Base-by-base conservation (phyloP, 2,329 filamentous ascomycete genomes). In the Dactylellina parvicollis region DNA sequence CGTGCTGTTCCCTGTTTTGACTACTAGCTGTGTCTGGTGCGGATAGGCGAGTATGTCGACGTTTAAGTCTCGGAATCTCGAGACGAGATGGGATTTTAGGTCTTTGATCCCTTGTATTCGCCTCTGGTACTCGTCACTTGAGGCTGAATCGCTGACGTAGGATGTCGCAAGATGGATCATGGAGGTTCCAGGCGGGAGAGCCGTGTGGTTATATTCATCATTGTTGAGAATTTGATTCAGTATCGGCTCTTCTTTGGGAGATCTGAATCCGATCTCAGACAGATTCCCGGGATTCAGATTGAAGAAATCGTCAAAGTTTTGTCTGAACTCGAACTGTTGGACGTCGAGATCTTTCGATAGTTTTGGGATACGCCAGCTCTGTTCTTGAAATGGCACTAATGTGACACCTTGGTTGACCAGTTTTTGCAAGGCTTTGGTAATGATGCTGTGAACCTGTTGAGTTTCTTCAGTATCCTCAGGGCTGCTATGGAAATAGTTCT, bases 21-120 rank as follows among this genome's bases (percentile, higher is more conserved):
- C 44, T 14, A 42, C 38, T 5, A 54, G 46, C 32, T 54, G 57
- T 62, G 55, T 62, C 32, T 62, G 57, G 46, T 62, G 57, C 16
- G 57, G 57, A 44, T 62, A 62, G 24, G 42, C 47, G 34, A 62
- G 18, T 16, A 52, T 40, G 22, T 62, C 57, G 14, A 62, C 24
- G 18, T 52, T 52, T 2, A 50, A 28, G 16, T 34, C 36, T 62
- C 22, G 57, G 46, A 50, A 62, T 52, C 40, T 54, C 30, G 44
- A 46, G 12, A 32, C 44, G 14, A 50, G 34, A 12, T 26, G 40
- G n/a, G 30, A 38, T 62, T 54, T 54, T 22, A 54, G 16, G 4
- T 40, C 9, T 47, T 14, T 26, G 30, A 54, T 62, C 28, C 34
- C 47, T 9, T 47, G 28, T n/a, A 62, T 10, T 20, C 46, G 57